A percentile compares a stretch with the other conserved stretches of the same genome.
Conservation (phyloP, 306 rosid species). For the Citrullus mucosospermus region DNA sequence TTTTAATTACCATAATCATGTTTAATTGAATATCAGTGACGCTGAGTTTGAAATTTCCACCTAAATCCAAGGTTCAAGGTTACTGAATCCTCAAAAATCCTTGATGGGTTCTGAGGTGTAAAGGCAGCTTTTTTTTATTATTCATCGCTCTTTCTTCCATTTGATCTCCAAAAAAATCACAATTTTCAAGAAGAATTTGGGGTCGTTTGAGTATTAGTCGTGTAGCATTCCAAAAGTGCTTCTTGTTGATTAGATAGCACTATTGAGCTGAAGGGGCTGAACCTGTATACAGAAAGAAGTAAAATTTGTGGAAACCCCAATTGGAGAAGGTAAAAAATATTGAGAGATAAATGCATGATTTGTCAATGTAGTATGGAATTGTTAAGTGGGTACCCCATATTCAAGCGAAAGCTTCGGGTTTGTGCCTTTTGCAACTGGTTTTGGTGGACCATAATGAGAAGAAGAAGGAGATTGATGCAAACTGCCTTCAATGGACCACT, state of each 20-base stretch:
- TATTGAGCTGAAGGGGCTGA: not conserved
- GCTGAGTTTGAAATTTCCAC: too few species aligned
- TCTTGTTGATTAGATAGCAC: not conserved
- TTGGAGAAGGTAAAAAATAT: not conserved
- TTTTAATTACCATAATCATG: not conserved
- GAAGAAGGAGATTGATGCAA: not conserved
- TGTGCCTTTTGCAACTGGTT: conserved; percentile 3
- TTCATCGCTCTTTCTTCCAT: not conserved
- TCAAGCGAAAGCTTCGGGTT: not conserved
- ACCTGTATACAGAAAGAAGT: not conserved
- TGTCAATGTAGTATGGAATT: not conserved
- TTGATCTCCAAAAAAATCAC: not conserved
- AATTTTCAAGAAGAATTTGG: not conserved
- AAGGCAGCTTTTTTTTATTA: not conserved
- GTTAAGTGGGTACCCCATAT: conserved; percentile 7
- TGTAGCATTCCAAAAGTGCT: not conserved
- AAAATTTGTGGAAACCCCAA: not conserved
- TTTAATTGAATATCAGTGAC: not conserved
- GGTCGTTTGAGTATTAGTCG: not conserved
- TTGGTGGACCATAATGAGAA: conserved; percentile 8
- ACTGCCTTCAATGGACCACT: conserved; percentile 1
- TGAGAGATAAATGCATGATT: not conserved
- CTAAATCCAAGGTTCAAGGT: not conserved
- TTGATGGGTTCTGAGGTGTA: not conserved
- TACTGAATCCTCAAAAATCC: not conserved